Conservation (phyloP, 2,329 filamentous ascomycete genomes). For the Pseudopyrenochaeta lycopersici region DNA sequence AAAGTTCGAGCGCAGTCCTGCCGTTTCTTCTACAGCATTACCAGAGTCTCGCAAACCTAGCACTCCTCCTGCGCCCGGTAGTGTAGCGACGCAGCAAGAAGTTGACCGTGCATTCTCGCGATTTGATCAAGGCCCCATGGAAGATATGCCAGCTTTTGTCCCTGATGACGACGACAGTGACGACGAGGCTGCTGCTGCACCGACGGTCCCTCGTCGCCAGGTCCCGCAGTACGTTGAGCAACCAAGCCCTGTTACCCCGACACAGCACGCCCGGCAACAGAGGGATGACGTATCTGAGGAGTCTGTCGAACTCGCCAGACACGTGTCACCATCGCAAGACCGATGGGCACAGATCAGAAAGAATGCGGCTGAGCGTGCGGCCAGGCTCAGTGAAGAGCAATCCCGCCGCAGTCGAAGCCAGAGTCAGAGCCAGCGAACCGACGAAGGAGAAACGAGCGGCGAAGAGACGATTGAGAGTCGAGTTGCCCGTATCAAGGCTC, state of each 20-base stretch:
- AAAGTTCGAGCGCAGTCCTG: constrained; percentile 36
- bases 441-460: constrained; percentile 90
- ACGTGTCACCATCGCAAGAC: constrained; percentile 65
- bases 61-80: constrained; percentile 64
- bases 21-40: constrained; percentile 27
- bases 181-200: constrained; percentile 33
- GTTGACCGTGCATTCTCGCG: constrained; percentile 69
- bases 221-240: constrained; percentile 20
- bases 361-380: constrained; percentile 86
- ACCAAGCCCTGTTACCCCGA: constrained; percentile 23
- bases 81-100: constrained; percentile 68
- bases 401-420: constrained; percentile 64
- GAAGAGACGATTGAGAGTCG: constrained; percentile 98
- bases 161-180: constrained; percentile 59
- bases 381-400: constrained; percentile 72
- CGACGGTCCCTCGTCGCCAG: constrained; percentile 33
- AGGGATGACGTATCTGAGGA: constrained; percentile 53
- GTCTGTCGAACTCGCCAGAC: constrained; percentile 49
- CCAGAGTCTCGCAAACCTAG: constrained; percentile 51
- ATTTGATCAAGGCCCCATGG: constrained; percentile 89
- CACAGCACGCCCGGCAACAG: constrained; percentile 21
- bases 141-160: constrained; percentile 85
- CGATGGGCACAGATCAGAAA: constrained; percentile 96
- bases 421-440: constrained; percentile 66
- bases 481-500: constrained; percentile 96